Evolutionary conservation across 148 eudicot species (phyloP), one percentile per base, ranked within the genome.

Genomic region (Cornus kousa): DNA sequence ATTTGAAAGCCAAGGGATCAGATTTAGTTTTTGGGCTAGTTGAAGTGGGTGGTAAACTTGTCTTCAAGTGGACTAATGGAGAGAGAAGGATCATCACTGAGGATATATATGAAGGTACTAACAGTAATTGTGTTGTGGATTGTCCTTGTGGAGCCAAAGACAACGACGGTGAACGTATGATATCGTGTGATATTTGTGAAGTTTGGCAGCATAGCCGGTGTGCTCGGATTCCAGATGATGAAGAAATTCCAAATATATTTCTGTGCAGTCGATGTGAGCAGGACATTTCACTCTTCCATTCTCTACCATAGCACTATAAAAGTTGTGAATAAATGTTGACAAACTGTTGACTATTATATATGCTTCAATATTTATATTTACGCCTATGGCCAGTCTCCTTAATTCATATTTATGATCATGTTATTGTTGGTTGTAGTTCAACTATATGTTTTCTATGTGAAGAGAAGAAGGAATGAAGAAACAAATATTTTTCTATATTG

Each of bases 121-220:
- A 65, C 57, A 66, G 23, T 8, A 82, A 80, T n/a, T 9, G 35
- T 14, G 70, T 48, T 33, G 85, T 96, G 62, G 95, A 96, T 71
- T 96, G 99, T 74, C 68, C 80, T 74, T 96, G 99, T 80, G 99
- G 99, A 70, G 84, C 94, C 1, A 89, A 92, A 77, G 87, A 87
- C 37, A 91, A 94, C 35, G 98, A 94, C 77, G 99, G 99, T 0
- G 99, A 96, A 73, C 83, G 98, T 68, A 91, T 94, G 98, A 94
- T 96, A 7, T 88, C 85, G 22, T 96, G 98, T 83, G 99, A 96
- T 71, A 87, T 96, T 23, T 96, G 99, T 77, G 98, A 94, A 78
- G 91, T 91, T 76, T 88, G 92, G 93, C 98, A 94, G 67, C 99
- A 96, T 77, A 94, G 94, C 3, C 81, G 98, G 5, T 96, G 99